These are phyloP conservation scores for Porphyra umbilicalis DNA, from an alignment of 31 red algal species.

Conservation along the genomic window DNA sequence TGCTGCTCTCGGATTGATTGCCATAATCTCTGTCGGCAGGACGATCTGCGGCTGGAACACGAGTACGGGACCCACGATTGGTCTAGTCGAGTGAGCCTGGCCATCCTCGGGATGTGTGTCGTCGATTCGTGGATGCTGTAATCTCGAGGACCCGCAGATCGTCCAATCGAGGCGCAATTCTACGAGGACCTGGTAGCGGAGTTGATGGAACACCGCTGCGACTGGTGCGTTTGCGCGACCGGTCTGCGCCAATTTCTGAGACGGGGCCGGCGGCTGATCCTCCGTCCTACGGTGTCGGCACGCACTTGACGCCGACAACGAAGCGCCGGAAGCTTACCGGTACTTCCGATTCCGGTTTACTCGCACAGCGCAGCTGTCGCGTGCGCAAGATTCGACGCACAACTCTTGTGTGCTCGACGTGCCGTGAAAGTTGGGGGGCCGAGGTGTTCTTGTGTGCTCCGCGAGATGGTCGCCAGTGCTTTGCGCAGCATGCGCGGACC, in stretches of 20 bases:
- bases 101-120: too few relatives aligned
- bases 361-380: too few relatives aligned
- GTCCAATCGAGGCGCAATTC: conserved; percentile 3
- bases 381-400: neutral
- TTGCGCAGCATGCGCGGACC: too few relatives aligned
- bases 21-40: conserved; percentile 24
- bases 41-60: conserved; percentile 12
- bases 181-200: too few relatives aligned
- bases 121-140: conserved; percentile 5
- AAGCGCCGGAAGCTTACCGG: neutral
- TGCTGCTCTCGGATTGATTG: conserved; percentile 16
- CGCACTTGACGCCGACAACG: conserved; percentile 10
- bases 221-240: neutral
- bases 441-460: too few relatives aligned
- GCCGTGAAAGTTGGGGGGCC: neutral
- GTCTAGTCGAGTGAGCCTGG: conserved; percentile 10
- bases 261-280: neutral
- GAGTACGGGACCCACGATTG: conserved; percentile 7
- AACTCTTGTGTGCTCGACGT: conserved; percentile 15
- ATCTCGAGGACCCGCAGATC: too few relatives aligned
- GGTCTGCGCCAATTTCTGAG: neutral
- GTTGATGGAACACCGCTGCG: conserved; percentile 2
- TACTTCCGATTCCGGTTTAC: too few relatives aligned
- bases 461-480: too few relatives aligned
- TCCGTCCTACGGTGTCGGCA: conserved; percentile 6